Conservation (phyloP, 177 flowering plant genomes). For the Vitis hybrid region DNA sequence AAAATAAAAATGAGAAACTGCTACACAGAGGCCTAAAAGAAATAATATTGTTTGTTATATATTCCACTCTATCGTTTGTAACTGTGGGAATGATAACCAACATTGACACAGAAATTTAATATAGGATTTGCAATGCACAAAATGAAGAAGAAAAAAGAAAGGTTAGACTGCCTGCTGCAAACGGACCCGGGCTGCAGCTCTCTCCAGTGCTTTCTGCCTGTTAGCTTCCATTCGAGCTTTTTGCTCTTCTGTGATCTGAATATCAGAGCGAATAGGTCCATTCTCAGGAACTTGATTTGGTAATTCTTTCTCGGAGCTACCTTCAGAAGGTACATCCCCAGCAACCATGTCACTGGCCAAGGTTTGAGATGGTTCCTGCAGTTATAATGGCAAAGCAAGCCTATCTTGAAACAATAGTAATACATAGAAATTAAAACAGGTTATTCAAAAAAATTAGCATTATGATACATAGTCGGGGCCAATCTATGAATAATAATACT, state of each 20-base stretch:
- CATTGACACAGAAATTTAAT: no score
- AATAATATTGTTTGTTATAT: no score
- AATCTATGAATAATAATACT: no score
- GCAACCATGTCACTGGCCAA: constrained; percentile 3
- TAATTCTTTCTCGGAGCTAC: constrained; percentile 13
- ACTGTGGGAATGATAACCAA: no score
- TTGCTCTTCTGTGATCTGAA: constrained; percentile 56
- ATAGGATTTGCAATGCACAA: no score
- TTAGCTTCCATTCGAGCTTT: constrained; percentile 75
- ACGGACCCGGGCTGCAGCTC: constrained; percentile 46
- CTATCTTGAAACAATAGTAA: not conserved
- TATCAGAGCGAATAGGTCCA: constrained; percentile 10
- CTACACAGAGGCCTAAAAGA: no score
- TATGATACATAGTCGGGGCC: no score
- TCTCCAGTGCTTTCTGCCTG: constrained; percentile 67
- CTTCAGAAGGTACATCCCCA: constrained; percentile 13
- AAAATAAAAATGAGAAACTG: no score
- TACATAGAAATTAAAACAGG: not conserved
- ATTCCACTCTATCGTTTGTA: no score
- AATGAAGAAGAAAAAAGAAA: no score
- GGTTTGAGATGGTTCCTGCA: constrained; percentile 37
- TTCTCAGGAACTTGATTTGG: constrained; percentile 19
- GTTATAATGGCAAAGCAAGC: constrained; percentile 4
- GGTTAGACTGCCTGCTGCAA: constrained; percentile 3
- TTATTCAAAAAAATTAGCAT: not conserved